phyloP scores from a whole-genome alignment of 768 basidiomycete species.

The Exsudoporus frostii region DNA sequence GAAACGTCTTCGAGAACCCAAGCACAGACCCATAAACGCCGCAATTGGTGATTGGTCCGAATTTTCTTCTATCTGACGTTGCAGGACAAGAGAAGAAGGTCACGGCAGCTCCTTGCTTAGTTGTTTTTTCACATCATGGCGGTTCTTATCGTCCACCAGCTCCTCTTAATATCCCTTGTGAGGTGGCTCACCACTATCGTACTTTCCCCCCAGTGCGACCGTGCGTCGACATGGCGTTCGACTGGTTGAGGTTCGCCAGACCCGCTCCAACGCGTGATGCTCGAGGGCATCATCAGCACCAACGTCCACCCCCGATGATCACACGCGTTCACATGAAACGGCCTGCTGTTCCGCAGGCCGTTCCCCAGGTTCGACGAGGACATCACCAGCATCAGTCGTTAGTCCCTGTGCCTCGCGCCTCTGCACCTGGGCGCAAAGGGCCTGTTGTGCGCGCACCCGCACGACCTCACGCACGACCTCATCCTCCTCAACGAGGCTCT shows the following conservation, averaged over 20 bases:
- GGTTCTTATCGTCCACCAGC: slow-evolving; percentile 25
- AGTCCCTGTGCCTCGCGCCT: slow-evolving; percentile 10
- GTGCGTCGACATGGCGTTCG: slow-evolving; percentile 23
- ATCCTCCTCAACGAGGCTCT: slow-evolving; percentile 10
- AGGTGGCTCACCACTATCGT: slow-evolving; percentile 9
- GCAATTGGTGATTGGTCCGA: slow-evolving; percentile 25
- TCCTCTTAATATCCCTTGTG: slow-evolving; percentile 29
- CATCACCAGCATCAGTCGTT: slow-evolving; percentile 12
- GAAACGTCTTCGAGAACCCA: slow-evolving; percentile 31
- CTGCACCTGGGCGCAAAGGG: slow-evolving; percentile 13
- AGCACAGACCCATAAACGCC: slow-evolving; percentile 26
- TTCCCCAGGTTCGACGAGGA: slow-evolving; percentile 19
- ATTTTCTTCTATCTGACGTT: slow-evolving; percentile 27
- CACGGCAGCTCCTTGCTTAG: slow-evolving; percentile 28
- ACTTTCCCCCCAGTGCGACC: slow-evolving; percentile 11
- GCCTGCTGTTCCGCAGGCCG: slow-evolving; percentile 13
- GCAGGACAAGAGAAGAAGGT: slow-evolving; percentile 23
- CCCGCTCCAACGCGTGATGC: slow-evolving; percentile 13
- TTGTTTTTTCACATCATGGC: slow-evolving; percentile 20
- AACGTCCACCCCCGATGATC: slow-evolving; percentile 13
- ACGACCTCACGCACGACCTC: slow-evolving; percentile 7
- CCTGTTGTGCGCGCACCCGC: slow-evolving; percentile 10
- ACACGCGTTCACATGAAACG: slow-evolving; percentile 19
- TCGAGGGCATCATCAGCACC: slow-evolving; percentile 13
- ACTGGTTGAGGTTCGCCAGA: slow-evolving; percentile 26